A percentile compares a stretch with the other conserved stretches of the same genome.
phyloP scores from a whole-genome alignment of 495 filamentous ascomycete genomes.

The Lophiotrema nucula region DNA sequence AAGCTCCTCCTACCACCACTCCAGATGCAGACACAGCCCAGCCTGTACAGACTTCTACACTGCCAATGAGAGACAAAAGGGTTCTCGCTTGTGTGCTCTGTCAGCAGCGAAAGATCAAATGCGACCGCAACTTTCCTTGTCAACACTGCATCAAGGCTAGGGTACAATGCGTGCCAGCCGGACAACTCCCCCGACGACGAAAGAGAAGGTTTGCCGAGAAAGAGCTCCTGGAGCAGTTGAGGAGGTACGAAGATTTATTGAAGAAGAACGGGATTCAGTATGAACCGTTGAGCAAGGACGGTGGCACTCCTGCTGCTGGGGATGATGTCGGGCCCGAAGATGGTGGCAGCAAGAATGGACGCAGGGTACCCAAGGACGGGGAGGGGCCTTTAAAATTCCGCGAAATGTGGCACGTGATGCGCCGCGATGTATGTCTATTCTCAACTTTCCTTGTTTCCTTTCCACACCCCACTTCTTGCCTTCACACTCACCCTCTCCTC shows the following conservation, averaged over 20 bases:
- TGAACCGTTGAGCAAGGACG: constrained; percentile 49
- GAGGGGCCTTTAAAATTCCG: constrained; percentile 30
- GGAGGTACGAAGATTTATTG: constrained; percentile 54
- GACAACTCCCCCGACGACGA: constrained; percentile 44
- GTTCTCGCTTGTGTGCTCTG: constrained; percentile 58
- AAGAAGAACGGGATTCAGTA: constrained; percentile 53
- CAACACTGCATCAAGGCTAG: constrained; percentile 47
- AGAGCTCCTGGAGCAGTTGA: constrained; percentile 54
- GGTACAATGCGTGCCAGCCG: constrained; percentile 51
- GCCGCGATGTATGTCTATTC: constrained; percentile 43
- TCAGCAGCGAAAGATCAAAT: constrained; percentile 60
- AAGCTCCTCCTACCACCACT: too few species aligned
- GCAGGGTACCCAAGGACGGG: constrained; percentile 42
- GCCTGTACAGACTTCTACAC: too few species aligned
- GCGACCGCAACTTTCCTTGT: constrained; percentile 57
- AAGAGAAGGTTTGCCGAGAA: constrained; percentile 55
- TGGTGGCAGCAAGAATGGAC: too few species aligned
- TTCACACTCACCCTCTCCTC: too few species aligned
- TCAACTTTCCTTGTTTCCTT: neutral
- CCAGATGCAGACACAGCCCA: too few species aligned
- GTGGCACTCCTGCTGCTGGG: constrained; percentile 18
- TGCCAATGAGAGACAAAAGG: too few species aligned
- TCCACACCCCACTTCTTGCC: too few species aligned
- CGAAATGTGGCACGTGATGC: constrained; percentile 50
- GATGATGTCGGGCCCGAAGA: neutral